phyloP scores from a whole-genome alignment of 1,139 yeast genomes.

The Yamadazyma triangularis region DNA sequence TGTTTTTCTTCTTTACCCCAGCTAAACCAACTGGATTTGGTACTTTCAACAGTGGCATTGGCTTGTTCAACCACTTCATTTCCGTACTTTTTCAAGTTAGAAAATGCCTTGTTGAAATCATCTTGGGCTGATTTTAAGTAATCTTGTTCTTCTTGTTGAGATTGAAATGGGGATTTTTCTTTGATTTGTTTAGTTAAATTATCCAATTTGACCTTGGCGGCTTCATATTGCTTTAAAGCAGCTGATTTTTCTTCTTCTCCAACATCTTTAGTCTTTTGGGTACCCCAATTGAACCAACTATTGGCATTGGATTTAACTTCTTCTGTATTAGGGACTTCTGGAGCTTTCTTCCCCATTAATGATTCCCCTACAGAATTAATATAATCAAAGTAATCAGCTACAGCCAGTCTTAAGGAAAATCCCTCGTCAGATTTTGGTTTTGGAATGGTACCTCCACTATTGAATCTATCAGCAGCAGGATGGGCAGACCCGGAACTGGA shows the following conservation, averaged over 20 bases:
- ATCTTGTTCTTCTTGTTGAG: conserved; percentile 13
- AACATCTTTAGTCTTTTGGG: conserved; percentile 14
- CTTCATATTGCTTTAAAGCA: conserved; percentile 30
- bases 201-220: conserved; percentile 31
- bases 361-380: conserved; percentile 25
- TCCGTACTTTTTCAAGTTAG: conserved; percentile 34
- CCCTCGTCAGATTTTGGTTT: conserved; percentile 13
- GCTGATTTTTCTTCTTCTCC: conserved; percentile 25
- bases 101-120: conserved; percentile 28
- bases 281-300: conserved; percentile 30
- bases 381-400: conserved; percentile 32
- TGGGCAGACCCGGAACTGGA: too few relatives aligned
- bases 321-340: too few relatives aligned
- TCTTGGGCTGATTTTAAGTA: conserved; percentile 28
- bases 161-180: conserved; percentile 20
- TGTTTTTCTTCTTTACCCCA: conserved; percentile 12
- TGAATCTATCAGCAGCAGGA: too few relatives aligned
- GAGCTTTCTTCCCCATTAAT: conserved; percentile 15
- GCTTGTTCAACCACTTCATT: conserved; percentile 29
- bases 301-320: too few relatives aligned
- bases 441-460: too few relatives aligned
- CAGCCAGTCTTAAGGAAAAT: too few relatives aligned
- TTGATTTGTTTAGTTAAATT: conserved; percentile 22
- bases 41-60: conserved; percentile 11
- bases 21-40: conserved; percentile 12